These are phyloP conservation scores for Cicer judaicum DNA, from an alignment of 306 rosid species.

Conservation along the genomic window DNA sequence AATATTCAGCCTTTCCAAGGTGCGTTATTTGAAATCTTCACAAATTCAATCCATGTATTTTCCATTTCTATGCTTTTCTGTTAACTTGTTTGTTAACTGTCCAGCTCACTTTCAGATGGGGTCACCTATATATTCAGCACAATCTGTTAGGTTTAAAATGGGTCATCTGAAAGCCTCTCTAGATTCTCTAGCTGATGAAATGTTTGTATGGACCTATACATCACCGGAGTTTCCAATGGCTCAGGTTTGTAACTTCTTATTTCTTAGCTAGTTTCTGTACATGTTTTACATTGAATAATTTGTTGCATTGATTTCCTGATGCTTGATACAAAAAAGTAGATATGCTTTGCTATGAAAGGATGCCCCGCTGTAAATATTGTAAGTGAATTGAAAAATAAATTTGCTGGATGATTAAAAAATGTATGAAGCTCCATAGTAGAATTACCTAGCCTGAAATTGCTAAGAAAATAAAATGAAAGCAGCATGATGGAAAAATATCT, in stretches of 20 bases:
- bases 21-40: conserved; percentile 37
- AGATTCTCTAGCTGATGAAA: conserved; percentile 50
- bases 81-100: conserved; percentile 40
- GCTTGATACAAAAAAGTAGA: conserved; percentile 35
- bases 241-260: conserved; percentile 57
- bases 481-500: conserved; percentile 14
- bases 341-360: conserved; percentile 26
- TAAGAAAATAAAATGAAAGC: conserved; percentile 20
- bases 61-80: neutral
- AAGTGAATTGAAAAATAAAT: conserved; percentile 12
- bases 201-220: conserved; percentile 78
- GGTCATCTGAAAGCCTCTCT: conserved; percentile 60
- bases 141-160: conserved; percentile 73
- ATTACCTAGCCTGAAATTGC: conserved; percentile 16
- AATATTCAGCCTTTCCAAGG: conserved; percentile 83
- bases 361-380: conserved; percentile 1
- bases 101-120: conserved; percentile 78
- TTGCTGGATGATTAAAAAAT: conserved; percentile 18
- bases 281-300: conserved; percentile 25
- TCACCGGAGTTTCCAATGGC: conserved; percentile 83
- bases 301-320: conserved; percentile 29
- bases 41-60: conserved; percentile 32
- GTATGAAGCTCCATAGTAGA: conserved; percentile 5
- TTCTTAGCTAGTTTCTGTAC: conserved; percentile 26
- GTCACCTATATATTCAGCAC: conserved; percentile 79